Conservation (phyloP, 805 yeast species). For the Nakazawaea wickerhamii region DNA sequence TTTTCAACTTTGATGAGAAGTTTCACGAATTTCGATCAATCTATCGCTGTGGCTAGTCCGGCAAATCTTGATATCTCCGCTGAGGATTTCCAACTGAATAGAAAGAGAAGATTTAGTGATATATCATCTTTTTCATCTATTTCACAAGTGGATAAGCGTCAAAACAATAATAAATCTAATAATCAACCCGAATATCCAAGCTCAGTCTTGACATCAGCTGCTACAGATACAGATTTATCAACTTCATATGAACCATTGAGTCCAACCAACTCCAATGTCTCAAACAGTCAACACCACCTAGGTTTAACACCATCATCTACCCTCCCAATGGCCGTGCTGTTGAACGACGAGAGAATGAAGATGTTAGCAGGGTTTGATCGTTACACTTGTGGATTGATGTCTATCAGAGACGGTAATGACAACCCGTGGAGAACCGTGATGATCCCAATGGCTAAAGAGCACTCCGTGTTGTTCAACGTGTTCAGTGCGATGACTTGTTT, state of each 20-base stretch:
- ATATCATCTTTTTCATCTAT: background rate
- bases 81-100: background rate
- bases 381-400: conserved; percentile 49
- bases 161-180: conserved; percentile 1
- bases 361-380: conserved; percentile 35
- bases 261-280: conserved; percentile 1
- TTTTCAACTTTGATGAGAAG: conserved; percentile 23
- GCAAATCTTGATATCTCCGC: conserved; percentile 19
- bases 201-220: background rate
- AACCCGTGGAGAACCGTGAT: conserved; percentile 63
- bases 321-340: conserved; percentile 21
- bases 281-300: conserved; percentile 14
- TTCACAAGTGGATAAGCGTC: background rate
- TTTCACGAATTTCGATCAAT: conserved; percentile 23
- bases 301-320: conserved; percentile 10
- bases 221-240: background rate
- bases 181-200: conserved; percentile 6
- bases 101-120: conserved; percentile 12
- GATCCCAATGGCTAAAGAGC: conserved; percentile 49
- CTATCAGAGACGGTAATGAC: conserved; percentile 59
- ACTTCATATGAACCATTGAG: conserved; percentile 7
- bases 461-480: conserved; percentile 55
- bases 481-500: conserved; percentile 64
- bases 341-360: conserved; percentile 23
- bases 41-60: conserved; percentile 20